phyloP scores from a whole-genome alignment of 2,329 filamentous ascomycete genomes.

The Fusarium humuli region DNA sequence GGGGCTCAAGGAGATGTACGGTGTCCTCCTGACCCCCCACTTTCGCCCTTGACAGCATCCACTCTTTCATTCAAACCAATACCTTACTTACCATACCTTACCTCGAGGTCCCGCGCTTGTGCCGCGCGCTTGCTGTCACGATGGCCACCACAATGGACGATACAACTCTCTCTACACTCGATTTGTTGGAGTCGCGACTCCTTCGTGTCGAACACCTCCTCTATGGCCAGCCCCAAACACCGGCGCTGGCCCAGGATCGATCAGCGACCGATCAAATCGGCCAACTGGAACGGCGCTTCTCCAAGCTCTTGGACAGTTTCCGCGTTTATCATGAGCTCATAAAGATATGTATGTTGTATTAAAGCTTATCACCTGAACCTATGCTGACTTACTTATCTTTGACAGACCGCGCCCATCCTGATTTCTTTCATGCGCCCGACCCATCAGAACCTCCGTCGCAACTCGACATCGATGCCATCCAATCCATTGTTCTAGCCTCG shows the following conservation, averaged over 20 bases:
- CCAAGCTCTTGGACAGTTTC: slow-evolving; percentile 60
- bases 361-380: background rate
- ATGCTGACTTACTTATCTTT: background rate
- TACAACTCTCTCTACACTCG: slow-evolving; percentile 66
- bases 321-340: slow-evolving; percentile 70
- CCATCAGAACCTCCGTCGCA: slow-evolving; percentile 63
- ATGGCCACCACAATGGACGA: slow-evolving; percentile 60
- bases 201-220: slow-evolving; percentile 70
- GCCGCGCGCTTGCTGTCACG: slow-evolving; percentile 31
- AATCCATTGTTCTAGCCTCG: slow-evolving; percentile 66
- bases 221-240: slow-evolving; percentile 58
- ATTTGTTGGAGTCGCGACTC: slow-evolving; percentile 69
- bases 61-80: slow-evolving; percentile 26
- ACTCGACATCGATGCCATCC: slow-evolving; percentile 63
- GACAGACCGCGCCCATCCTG: slow-evolving; percentile 65
- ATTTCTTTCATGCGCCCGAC: slow-evolving; percentile 64
- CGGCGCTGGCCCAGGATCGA: slow-evolving; percentile 50
- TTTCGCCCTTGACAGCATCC: slow-evolving; percentile 39
- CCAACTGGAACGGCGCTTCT: slow-evolving; percentile 66
- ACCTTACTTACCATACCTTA: slow-evolving; percentile 22
- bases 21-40: slow-evolving; percentile 43
- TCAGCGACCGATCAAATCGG: slow-evolving; percentile 60
- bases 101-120: slow-evolving; percentile 30
- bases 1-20: too few species aligned
- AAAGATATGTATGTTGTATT: slow-evolving; percentile 65